Evolutionary conservation across 2,329 filamentous ascomycete genomes (phyloP).

Genomic region (Pseudogymnoascus sp.): DNA sequence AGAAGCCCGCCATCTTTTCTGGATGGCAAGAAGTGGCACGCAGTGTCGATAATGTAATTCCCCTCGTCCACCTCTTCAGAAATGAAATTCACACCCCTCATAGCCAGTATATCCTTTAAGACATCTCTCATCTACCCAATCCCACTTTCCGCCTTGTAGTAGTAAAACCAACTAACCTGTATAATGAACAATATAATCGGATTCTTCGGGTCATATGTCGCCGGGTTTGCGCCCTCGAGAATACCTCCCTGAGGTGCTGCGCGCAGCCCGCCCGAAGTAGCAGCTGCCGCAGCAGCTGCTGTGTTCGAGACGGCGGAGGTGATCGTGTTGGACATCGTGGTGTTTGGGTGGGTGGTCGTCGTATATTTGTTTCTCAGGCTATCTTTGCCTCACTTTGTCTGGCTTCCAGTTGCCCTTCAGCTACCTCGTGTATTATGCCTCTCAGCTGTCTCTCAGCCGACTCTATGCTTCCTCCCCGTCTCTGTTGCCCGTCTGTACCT

Average conservation of each 20-base stretch:
- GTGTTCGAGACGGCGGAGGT: slow-evolving; percentile 4
- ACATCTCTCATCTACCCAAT: not conserved
- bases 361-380: not conserved
- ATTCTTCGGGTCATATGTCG: slow-evolving; percentile 52
- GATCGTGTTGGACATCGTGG: slow-evolving; percentile 5
- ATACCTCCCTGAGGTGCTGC: slow-evolving; percentile 49
- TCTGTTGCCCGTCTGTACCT: not conserved
- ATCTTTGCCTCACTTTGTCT: not conserved
- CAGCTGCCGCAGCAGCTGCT: not conserved
- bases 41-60: not conserved
- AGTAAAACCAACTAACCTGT: slow-evolving; percentile 40
- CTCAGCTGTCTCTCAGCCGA: not conserved
- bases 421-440: not conserved
- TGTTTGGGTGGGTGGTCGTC: not conserved
- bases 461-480: not conserved
- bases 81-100: not conserved
- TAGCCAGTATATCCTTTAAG: not conserved
- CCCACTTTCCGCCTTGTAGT: not conserved
- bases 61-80: not conserved
- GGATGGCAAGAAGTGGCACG: not conserved
- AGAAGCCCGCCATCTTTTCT: not conserved
- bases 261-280: not conserved
- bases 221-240: slow-evolving; percentile 54
- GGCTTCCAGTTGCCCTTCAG: not conserved
- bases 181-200: slow-evolving; percentile 63